phyloP scores from a whole-genome alignment of 1,284 basidiomycete genomes.

The Ganoderma leucocontextum region DNA sequence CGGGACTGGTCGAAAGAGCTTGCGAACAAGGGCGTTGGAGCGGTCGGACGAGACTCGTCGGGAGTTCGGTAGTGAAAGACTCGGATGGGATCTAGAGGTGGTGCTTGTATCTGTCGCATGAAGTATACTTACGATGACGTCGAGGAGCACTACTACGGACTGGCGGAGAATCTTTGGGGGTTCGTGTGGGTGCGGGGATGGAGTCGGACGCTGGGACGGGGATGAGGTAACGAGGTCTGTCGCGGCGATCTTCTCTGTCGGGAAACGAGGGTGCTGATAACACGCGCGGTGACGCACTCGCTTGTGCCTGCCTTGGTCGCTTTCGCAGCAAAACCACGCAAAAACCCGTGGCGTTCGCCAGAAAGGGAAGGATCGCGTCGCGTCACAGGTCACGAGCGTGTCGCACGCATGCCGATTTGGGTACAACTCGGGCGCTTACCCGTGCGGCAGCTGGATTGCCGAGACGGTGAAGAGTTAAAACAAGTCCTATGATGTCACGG shows the following conservation, averaged over 20 bases:
- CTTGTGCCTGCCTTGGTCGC: neutral
- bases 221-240: conserved; percentile 3
- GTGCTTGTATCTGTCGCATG: neutral
- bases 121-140: conserved; percentile 4
- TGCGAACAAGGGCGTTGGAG: conserved; percentile 41
- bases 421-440: conserved; percentile 8
- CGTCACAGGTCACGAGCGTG: conserved; percentile 30
- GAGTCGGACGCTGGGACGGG: neutral
- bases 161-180: conserved; percentile 1
- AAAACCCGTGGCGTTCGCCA: conserved; percentile 16
- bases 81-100: neutral
- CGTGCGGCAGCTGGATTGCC: conserved; percentile 18
- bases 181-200: neutral
- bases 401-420: conserved; percentile 9
- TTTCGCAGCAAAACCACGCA: neutral
- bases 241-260: conserved; percentile 5
- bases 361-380: conserved; percentile 23
- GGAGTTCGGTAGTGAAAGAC: conserved; percentile 19
- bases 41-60: conserved; percentile 37
- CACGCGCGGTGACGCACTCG: conserved; percentile 23
- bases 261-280: conserved; percentile 31
- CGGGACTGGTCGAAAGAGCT: conserved; percentile 63
- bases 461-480: conserved; percentile 14
- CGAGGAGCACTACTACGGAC: neutral
- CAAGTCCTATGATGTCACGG: conserved; percentile 34